Evolutionary conservation across 768 basidiomycete genomes (phyloP).

Genomic region (Tylopilus rubrobrunneus): DNA sequence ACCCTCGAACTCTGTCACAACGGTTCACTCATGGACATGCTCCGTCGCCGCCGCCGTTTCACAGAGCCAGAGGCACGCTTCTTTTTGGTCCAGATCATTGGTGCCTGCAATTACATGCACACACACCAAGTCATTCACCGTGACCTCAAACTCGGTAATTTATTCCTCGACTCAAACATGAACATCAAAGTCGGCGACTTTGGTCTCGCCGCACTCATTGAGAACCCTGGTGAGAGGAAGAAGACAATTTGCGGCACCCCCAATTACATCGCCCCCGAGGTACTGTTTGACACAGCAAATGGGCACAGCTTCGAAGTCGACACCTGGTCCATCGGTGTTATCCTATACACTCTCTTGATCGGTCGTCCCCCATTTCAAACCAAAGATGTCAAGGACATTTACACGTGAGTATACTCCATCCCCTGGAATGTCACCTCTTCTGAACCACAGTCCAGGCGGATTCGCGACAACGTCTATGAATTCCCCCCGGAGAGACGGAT

Average conservation of each 20-base stretch:
- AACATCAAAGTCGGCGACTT: constrained; percentile 97
- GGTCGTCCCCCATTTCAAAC: constrained; percentile 99
- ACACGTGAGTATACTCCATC: constrained; percentile 57
- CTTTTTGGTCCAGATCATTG: constrained; percentile 92
- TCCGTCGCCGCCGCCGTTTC: constrained; percentile 81
- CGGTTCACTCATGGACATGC: constrained; percentile 88
- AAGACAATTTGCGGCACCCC: constrained; percentile 99
- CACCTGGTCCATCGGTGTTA: constrained; percentile 96
- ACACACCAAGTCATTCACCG: constrained; percentile 95
- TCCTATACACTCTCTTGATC: constrained; percentile 89
- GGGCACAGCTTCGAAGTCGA: constrained; percentile 99
- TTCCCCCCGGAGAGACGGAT: constrained; percentile 78
- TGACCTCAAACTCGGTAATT: constrained; percentile 93
- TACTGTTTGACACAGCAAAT: constrained; percentile 91
- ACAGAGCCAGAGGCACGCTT: constrained; percentile 91
- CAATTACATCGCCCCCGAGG: constrained; percentile 98
- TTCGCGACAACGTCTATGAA: constrained; percentile 89
- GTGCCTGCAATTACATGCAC: constrained; percentile 98
- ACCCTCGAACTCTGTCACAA: constrained; percentile 88
- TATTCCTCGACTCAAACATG: constrained; percentile 89
- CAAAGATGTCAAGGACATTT: constrained; percentile 95
- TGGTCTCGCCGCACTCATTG: constrained; percentile 93
- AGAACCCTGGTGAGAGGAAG: constrained; percentile 94
- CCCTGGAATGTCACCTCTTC: not conserved
- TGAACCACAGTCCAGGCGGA: constrained; percentile 54